Conservation (phyloP, 352 stramenopile species). For the Globisporangium carolinianum region DNA sequence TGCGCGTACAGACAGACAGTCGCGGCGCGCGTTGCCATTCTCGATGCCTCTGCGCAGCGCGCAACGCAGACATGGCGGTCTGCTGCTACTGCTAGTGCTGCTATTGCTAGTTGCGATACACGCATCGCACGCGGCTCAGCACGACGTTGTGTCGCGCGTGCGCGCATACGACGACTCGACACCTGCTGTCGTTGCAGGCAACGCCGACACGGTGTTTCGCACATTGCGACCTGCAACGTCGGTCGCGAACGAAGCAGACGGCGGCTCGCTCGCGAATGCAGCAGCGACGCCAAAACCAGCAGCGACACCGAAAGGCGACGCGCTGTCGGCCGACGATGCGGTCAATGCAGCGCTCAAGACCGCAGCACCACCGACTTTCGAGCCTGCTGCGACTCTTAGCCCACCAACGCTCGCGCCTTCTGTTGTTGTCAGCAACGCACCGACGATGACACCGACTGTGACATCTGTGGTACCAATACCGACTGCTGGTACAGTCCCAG, state of each 20-base stretch:
- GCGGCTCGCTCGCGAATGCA: neutral
- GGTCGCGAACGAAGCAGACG: constrained; percentile 7
- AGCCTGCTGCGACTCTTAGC: no score
- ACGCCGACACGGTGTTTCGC: neutral
- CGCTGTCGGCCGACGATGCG: constrained; percentile 12
- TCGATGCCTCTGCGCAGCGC: constrained; percentile 1
- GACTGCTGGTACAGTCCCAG: constrained; percentile 5
- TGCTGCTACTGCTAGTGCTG: constrained; percentile 1
- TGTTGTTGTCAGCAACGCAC: neutral
- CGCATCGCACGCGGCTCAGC: neutral
- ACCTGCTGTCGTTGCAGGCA: neutral
- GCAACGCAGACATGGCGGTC: neutral
- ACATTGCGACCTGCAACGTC: constrained; percentile 5
- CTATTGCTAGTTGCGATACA: neutral
- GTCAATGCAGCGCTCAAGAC: constrained; percentile 12
- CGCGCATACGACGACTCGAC: constrained; percentile 3
- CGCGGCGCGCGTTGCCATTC: neutral
- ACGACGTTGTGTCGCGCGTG: constrained; percentile 6
- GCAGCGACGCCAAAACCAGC: neutral
- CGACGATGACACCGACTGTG: neutral
- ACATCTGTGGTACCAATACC: constrained; percentile 1
- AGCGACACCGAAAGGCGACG: neutral
- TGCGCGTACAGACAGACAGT: neutral
- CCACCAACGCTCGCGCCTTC: neutral
- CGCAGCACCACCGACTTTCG: neutral